These are phyloP conservation scores for Phialophora macrospora DNA, from an alignment of 2,329 filamentous ascomycete genomes.

Conservation along the genomic window DNA sequence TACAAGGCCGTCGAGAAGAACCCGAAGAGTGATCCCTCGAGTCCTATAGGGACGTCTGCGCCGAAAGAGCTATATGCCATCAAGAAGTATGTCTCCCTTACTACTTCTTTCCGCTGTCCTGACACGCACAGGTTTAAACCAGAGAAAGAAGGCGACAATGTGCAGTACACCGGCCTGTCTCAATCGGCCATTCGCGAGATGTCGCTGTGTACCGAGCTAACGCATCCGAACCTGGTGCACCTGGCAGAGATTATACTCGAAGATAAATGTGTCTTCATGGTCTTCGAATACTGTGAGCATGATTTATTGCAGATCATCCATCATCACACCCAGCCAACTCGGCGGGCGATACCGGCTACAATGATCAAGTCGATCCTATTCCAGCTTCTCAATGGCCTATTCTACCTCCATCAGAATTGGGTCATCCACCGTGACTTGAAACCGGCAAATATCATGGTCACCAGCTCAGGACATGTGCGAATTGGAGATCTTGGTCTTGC, in stretches of 20 bases:
- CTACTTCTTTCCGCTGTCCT: conserved; percentile 24
- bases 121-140: conserved; percentile 73
- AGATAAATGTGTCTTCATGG: conserved; percentile 99
- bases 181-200: conserved; percentile 97
- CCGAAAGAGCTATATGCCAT: conserved; percentile 84
- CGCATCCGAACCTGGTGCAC: conserved; percentile 85
- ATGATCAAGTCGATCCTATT: conserved; percentile 95
- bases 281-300: conserved; percentile 98
- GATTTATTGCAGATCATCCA: conserved; percentile 97
- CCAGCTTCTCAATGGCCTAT: conserved; percentile 90
- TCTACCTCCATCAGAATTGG: conserved; percentile 96
- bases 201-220: conserved; percentile 91
- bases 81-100: conserved; percentile 72
- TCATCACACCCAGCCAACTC: conserved; percentile 87
- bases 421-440: conserved; percentile 96
- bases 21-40: conserved; percentile 55
- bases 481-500: conserved; percentile 94
- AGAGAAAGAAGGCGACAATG: conserved; percentile 93
- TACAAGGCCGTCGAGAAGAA: conserved; percentile 88
- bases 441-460: conserved; percentile 98
- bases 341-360: conserved; percentile 83
- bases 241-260: conserved; percentile 95
- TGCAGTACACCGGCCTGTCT: conserved; percentile 96
- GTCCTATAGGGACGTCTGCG: conserved; percentile 25
- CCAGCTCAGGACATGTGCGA: conserved; percentile 83